Conservation (phyloP, 306 rosid species). For the Mimosa bimucronata region DNA sequence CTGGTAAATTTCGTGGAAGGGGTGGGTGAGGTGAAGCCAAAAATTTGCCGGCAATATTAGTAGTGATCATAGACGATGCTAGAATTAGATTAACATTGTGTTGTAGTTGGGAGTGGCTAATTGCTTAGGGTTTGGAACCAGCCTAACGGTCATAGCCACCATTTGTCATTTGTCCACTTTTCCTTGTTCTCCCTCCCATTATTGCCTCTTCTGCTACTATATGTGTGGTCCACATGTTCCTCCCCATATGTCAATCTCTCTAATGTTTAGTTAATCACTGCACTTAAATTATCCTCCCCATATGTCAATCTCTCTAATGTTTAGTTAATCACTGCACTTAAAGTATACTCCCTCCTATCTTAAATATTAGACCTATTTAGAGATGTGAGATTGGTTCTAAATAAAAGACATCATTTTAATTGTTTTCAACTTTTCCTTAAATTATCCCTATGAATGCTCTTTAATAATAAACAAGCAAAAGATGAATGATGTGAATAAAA, state of each 20-base stretch:
- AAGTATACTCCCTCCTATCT: not conserved
- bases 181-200: not conserved
- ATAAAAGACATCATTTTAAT: too few species aligned
- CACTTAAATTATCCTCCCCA: not conserved
- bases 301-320: not conserved
- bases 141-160: not conserved
- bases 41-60: not conserved
- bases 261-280: not conserved
- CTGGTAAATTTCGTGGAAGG: not conserved
- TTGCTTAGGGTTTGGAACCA: not conserved
- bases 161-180: not conserved
- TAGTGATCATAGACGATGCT: not conserved
- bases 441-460: too few species aligned
- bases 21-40: not conserved
- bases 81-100: not conserved
- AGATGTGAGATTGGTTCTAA: too few species aligned
- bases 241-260: not conserved
- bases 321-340: not conserved
- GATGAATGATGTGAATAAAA: too few species aligned
- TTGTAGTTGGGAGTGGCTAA: not conserved
- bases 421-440: too few species aligned
- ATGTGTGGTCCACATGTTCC: not conserved
- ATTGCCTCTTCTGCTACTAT: not conserved
- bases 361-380: too few species aligned
- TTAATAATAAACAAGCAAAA: too few species aligned